Percentiles rank a stretch among this genome's conserved stretches.
phyloP scores from a whole-genome alignment of 2,329 filamentous ascomycete species.

The Neurospora crassa region DNA sequence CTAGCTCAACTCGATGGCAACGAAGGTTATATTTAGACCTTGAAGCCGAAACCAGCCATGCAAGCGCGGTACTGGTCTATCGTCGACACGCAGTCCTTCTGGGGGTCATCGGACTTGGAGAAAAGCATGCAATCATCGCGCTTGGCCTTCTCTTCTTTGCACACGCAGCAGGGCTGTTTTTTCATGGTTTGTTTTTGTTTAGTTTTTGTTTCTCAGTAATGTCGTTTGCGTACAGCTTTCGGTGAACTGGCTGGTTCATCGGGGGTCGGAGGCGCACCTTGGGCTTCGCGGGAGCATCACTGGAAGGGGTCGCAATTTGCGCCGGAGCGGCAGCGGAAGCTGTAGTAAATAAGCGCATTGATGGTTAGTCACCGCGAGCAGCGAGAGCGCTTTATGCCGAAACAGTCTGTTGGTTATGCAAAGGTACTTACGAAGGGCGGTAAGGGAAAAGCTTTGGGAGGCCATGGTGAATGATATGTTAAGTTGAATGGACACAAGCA shows the following conservation, averaged over 20 bases:
- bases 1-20: slow-evolving; percentile 9
- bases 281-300: slow-evolving; percentile 23
- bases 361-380: not conserved
- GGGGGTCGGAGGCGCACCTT: slow-evolving; percentile 26
- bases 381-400: not conserved
- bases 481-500: not conserved
- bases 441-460: not conserved
- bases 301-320: slow-evolving; percentile 1
- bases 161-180: slow-evolving; percentile 85
- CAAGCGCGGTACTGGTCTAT: slow-evolving; percentile 82
- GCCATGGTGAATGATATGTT: not conserved
- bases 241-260: not conserved
- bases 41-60: slow-evolving; percentile 91
- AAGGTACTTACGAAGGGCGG: slow-evolving; percentile 20
- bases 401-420: not conserved
- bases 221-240: not conserved
- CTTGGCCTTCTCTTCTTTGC: slow-evolving; percentile 84
- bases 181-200: not conserved
- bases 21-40: slow-evolving; percentile 34
- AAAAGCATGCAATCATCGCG: slow-evolving; percentile 99
- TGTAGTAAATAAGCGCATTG: slow-evolving; percentile 6
- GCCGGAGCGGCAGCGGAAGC: slow-evolving; percentile 7
- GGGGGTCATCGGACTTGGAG: slow-evolving; percentile 72
- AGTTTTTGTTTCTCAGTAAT: not conserved
- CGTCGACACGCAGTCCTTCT: slow-evolving; percentile 71